Evolutionary conservation across 345 rosid genomes (phyloP).

Genomic region (Salix viminalis): DNA sequence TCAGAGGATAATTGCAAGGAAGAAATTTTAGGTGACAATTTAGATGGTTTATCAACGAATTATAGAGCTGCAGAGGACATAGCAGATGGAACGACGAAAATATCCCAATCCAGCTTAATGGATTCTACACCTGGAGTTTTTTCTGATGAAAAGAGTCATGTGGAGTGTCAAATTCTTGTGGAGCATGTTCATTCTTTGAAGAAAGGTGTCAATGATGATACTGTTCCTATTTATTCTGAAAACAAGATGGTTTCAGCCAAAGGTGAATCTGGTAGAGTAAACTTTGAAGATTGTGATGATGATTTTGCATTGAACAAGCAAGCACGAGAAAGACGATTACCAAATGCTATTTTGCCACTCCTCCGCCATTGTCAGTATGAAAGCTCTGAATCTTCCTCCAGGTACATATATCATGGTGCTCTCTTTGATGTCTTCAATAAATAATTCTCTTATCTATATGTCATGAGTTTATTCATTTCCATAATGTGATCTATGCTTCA

Average conservation of each 20-base stretch:
- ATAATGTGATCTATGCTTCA: neutral
- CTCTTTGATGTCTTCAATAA: neutral
- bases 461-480: neutral
- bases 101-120: slow-evolving; percentile 29
- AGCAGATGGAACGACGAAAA: slow-evolving; percentile 22
- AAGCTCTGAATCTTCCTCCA: slow-evolving; percentile 70
- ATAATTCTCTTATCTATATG: neutral
- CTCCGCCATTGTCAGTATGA: slow-evolving; percentile 65
- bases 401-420: slow-evolving; percentile 41
- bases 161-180: slow-evolving; percentile 36
- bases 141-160: slow-evolving; percentile 26
- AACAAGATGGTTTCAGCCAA: slow-evolving; percentile 29
- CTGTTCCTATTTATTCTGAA: slow-evolving; percentile 28
- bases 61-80: slow-evolving; percentile 29
- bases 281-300: slow-evolving; percentile 38
- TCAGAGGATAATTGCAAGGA: slow-evolving; percentile 26
- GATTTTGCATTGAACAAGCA: slow-evolving; percentile 42
- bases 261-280: slow-evolving; percentile 32
- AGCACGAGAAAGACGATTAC: slow-evolving; percentile 47
- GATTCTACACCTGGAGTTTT: slow-evolving; percentile 34
- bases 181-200: slow-evolving; percentile 26
- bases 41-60: slow-evolving; percentile 24
- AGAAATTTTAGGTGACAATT: slow-evolving; percentile 25
- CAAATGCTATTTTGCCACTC: slow-evolving; percentile 55
- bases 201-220: slow-evolving; percentile 25